These are phyloP conservation scores for Populus hybrid DNA, from an alignment of 441 rosid species.

Conservation along the genomic window DNA sequence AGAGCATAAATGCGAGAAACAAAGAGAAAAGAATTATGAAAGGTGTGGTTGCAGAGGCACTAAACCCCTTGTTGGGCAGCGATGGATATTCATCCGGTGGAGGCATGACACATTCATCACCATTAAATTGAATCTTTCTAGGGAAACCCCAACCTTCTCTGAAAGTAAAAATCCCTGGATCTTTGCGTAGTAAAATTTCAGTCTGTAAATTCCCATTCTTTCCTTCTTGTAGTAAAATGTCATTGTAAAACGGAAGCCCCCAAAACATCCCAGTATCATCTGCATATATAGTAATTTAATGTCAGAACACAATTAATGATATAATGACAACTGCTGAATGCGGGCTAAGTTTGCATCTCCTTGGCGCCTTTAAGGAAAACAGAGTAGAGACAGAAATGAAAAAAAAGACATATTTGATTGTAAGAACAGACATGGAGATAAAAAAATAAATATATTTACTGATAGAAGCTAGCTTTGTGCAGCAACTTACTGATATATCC, in stretches of 20 bases:
- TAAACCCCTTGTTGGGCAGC: conserved; percentile 47
- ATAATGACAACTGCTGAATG: background rate
- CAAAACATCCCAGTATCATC: conserved; percentile 86
- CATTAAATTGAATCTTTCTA: conserved; percentile 66
- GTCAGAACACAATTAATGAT: background rate
- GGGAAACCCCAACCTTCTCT: conserved; percentile 91
- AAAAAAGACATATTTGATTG: too few relatives aligned
- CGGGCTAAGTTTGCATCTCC: too few relatives aligned
- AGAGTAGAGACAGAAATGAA: too few relatives aligned
- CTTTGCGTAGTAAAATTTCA: conserved; percentile 66
- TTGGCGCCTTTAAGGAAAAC: too few relatives aligned
- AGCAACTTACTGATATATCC: conserved; percentile 48
- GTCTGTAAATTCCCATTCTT: conserved; percentile 60
- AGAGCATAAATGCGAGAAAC: conserved; percentile 11
- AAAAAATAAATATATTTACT: background rate
- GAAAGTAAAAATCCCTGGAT: conserved; percentile 52
- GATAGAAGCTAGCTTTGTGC: background rate
- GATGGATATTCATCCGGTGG: conserved; percentile 68
- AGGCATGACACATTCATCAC: conserved; percentile 95
- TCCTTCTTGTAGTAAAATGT: conserved; percentile 63
- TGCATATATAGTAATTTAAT: conserved; percentile 14
- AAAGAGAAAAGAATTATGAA: conserved; percentile 7
- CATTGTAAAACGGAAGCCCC: conserved; percentile 72
- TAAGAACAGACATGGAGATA: background rate
- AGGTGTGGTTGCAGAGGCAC: background rate